Evolutionary conservation across 2,329 filamentous ascomycete species (phyloP).

Genomic region (Aulographum hederae): DNA sequence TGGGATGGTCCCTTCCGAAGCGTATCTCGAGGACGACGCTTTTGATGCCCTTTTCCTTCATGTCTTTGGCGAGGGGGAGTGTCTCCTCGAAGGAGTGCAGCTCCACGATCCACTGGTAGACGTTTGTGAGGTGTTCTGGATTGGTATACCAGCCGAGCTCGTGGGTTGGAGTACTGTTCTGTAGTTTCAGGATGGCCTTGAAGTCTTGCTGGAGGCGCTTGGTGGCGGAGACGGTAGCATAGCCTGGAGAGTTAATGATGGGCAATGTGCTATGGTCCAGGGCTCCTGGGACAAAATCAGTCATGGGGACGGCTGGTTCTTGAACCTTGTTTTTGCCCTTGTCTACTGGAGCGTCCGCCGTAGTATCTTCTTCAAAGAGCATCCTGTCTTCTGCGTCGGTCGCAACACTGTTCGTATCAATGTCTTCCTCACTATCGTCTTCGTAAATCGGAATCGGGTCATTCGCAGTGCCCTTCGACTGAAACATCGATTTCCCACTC

Average conservation of each 20-base stretch:
- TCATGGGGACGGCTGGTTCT: no score
- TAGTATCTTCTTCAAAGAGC: slow-evolving; percentile 14
- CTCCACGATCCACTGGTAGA: slow-evolving; percentile 86
- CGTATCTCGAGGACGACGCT: slow-evolving; percentile 69
- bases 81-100: slow-evolving; percentile 59
- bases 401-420: slow-evolving; percentile 17
- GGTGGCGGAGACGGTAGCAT: slow-evolving; percentile 43
- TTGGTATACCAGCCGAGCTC: slow-evolving; percentile 76
- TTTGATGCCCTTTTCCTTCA: slow-evolving; percentile 40
- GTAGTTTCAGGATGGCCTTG: slow-evolving; percentile 41
- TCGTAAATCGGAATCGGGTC: not conserved
- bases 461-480: not conserved
- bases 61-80: slow-evolving; percentile 56
- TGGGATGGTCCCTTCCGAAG: slow-evolving; percentile 59
- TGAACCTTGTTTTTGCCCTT: slow-evolving; percentile 2
- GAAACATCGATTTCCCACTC: not conserved
- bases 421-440: slow-evolving; percentile 20
- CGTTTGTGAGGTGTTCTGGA: slow-evolving; percentile 45
- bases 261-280: slow-evolving; percentile 45
- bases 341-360: not conserved
- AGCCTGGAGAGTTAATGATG: slow-evolving; percentile 44
- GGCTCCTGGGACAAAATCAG: slow-evolving; percentile 48
- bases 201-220: slow-evolving; percentile 48
- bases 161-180: slow-evolving; percentile 39
- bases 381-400: slow-evolving; percentile 30